Base-by-base conservation (phyloP, 441 rosid species). In the Pelargonium fulgidum region DNA sequence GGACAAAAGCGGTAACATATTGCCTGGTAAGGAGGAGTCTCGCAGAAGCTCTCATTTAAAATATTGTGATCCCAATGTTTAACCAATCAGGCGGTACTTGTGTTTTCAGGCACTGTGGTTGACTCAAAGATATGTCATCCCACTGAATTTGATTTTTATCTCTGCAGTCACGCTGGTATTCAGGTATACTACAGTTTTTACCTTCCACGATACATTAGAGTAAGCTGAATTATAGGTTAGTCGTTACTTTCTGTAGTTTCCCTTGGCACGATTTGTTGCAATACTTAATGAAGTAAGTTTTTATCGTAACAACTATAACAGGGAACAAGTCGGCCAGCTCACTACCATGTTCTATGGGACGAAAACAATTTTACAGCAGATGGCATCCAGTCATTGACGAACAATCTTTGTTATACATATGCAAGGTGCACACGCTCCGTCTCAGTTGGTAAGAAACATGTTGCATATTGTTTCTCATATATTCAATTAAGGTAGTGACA, bases 301-400 rank as follows among this genome's bases (percentile, higher is more conserved):
- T 65, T 67, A 20, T 73, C 62, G 45, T 67, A 41, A 14, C 26
- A 65, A 24, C 62, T 70, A 19, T 67, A 75, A 17, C 75, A 94
- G 99, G 99, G 98, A 58, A 95, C 99, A 9, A 95, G 99, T 74
- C 82, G 99, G 68, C 99, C 99, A 7, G 98, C 99, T 47, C 99
- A 95, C 78, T 95, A 95, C 79, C 97, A 95, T 82, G 99, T 95
- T 68, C 84, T 95, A 14, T 95, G 99, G 99, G 99, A 95, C 50
- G 98, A 95, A 81, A 95, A 95, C 82, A 95, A 88, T 78, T 95
- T 92, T 71, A 95, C 99, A 7, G 92, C 98, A 0, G 99, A 95
- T 69, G 98, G 97, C 64, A 92, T 95, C 69, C 99, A 95, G 70
- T 95, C 99, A 19, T 73, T 92, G 73, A 95, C 99, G 2, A 95